phyloP scores from a whole-genome alignment of 768 basidiomycete species.

The Crassisporium funariophilum region DNA sequence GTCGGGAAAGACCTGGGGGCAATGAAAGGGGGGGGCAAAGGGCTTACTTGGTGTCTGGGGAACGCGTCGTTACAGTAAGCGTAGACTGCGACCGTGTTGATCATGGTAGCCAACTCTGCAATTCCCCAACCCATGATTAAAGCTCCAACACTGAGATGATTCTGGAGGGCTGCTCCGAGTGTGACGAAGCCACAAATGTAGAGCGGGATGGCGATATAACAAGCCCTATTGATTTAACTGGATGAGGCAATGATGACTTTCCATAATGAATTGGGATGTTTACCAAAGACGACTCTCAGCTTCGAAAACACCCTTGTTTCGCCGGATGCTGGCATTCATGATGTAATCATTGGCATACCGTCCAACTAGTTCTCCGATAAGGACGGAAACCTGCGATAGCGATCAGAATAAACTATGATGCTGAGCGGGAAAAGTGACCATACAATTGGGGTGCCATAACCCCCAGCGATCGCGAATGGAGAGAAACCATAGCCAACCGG shows the following conservation, averaged over 20 bases:
- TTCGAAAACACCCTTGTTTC: constrained; percentile 60
- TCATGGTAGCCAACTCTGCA: constrained; percentile 55
- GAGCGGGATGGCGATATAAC: constrained; percentile 60
- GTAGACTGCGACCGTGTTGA: constrained; percentile 66
- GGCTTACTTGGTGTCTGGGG: constrained; percentile 32
- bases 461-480: constrained; percentile 51
- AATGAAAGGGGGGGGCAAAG: constrained; percentile 20
- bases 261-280: constrained; percentile 6
- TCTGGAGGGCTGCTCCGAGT: constrained; percentile 56
- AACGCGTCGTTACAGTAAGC: constrained; percentile 32
- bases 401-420: constrained; percentile 1
- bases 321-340: constrained; percentile 44
- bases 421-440: constrained; percentile 12
- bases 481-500: constrained; percentile 58
- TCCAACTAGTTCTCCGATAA: constrained; percentile 55
- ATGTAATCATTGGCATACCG: constrained; percentile 57
- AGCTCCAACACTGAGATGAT: constrained; percentile 51
- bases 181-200: constrained; percentile 64
- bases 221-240: constrained; percentile 44
- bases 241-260: not conserved
- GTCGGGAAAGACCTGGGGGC: constrained; percentile 11
- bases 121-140: constrained; percentile 72
- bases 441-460: constrained; percentile 59
- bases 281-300: constrained; percentile 65
- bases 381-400: constrained; percentile 49